phyloP scores from a whole-genome alignment of 1,139 yeast genomes.

The Kodamaea fungicola region DNA sequence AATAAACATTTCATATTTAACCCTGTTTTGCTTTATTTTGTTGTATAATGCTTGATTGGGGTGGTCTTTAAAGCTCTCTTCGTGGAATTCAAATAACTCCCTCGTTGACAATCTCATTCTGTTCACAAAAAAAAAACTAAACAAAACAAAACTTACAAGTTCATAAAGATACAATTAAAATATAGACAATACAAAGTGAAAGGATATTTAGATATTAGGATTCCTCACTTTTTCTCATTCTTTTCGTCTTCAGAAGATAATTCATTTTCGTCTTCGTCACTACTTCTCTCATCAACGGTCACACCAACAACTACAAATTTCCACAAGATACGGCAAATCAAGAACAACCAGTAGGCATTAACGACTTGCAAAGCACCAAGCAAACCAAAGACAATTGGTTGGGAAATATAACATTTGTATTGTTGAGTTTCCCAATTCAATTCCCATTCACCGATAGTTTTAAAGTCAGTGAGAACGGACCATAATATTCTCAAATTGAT shows the following conservation, averaged over 20 bases:
- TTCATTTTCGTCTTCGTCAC: conserved; percentile 58
- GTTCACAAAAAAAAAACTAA: not conserved
- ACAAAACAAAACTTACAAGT: not conserved
- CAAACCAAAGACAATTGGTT: conserved; percentile 77
- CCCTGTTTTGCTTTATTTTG: too few relatives aligned
- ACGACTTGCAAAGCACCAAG: conserved; percentile 80
- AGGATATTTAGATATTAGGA: not conserved
- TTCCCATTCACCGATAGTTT: conserved; percentile 75
- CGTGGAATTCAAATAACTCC: conserved; percentile 11
- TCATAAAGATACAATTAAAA: not conserved
- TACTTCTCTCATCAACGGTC: conserved; percentile 84
- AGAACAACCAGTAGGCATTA: conserved; percentile 80
- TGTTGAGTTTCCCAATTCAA: conserved; percentile 90
- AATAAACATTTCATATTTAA: too few relatives aligned
- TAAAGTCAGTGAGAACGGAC: conserved; percentile 86
- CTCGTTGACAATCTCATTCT: conserved; percentile 10
- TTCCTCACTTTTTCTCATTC: conserved; percentile 19
- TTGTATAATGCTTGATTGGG: conserved; percentile 1
- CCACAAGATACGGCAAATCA: conserved; percentile 73
- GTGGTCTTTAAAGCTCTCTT: conserved; percentile 1
- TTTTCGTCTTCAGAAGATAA: conserved; percentile 21
- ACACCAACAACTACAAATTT: conserved; percentile 59
- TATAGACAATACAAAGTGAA: too few relatives aligned
- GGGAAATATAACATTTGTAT: conserved; percentile 94
- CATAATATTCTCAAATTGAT: conserved; percentile 75